These are phyloP conservation scores for Coniosporium apollinis DNA, from an alignment of 495 filamentous ascomycete genomes.

Conservation along the genomic window DNA sequence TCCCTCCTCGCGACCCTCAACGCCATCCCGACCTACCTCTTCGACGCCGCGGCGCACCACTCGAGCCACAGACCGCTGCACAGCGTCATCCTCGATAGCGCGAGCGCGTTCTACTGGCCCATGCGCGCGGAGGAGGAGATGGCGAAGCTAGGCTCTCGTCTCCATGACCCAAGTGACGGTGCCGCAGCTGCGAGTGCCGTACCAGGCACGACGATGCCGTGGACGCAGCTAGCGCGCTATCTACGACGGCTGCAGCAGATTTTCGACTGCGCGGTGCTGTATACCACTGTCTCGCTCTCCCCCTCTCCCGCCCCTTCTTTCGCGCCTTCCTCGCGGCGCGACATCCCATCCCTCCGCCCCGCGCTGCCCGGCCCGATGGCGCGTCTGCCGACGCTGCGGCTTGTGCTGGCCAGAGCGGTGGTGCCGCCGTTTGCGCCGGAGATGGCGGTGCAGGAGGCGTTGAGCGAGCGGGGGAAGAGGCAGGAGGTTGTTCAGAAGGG, in stretches of 20 bases:
- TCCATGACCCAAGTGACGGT: constrained; percentile 12
- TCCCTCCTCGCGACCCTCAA: constrained; percentile 36
- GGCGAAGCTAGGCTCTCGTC: constrained; percentile 13
- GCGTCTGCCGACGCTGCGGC: constrained; percentile 24
- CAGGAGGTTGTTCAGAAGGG: constrained; percentile 24
- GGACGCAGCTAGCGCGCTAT: constrained; percentile 9
- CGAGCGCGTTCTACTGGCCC: constrained; percentile 41
- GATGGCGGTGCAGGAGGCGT: constrained; percentile 38
- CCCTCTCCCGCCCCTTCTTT: constrained; percentile 5
- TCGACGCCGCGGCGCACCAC: constrained; percentile 29
- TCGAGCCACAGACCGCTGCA: constrained; percentile 32
- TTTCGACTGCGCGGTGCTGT: constrained; percentile 17
- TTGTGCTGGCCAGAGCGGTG: constrained; percentile 29
- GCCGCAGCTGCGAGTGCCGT: not conserved
- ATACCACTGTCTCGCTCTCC: constrained; percentile 13
- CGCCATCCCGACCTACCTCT: constrained; percentile 33
- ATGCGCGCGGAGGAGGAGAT: constrained; percentile 32
- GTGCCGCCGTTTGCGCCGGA: constrained; percentile 36
- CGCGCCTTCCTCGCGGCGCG: constrained; percentile 20
- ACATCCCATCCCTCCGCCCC: constrained; percentile 22
- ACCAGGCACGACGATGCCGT: constrained; percentile 5
- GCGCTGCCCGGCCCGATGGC: constrained; percentile 30
- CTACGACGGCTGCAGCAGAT: constrained; percentile 9
- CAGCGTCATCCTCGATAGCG: constrained; percentile 36
- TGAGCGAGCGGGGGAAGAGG: constrained; percentile 31